These are phyloP conservation scores for Cinchona pubescens DNA, from an alignment of 257 asterid genomes.

Conservation along the genomic window DNA sequence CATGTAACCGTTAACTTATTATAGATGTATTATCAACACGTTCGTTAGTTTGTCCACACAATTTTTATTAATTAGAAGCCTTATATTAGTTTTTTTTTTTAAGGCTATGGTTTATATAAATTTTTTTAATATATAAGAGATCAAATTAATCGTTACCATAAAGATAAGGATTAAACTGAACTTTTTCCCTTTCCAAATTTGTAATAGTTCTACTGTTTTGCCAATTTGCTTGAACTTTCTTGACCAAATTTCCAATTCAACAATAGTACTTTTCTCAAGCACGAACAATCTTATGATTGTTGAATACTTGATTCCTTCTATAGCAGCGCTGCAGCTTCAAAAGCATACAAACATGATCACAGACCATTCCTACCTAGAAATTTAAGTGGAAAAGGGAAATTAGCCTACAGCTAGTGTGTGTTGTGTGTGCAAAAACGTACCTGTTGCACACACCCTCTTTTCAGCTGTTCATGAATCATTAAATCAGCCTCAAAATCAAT, in stretches of 20 bases:
- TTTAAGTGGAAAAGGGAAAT: too few species aligned
- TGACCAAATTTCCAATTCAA: neutral
- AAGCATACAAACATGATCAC: neutral
- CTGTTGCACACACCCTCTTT: neutral
- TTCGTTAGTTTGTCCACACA: too few species aligned
- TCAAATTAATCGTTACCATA: too few species aligned
- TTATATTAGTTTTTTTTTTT: too few species aligned
- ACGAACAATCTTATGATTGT: constrained; percentile 7
- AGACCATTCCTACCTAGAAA: too few species aligned
- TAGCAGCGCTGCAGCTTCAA: neutral
- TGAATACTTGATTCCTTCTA: constrained; percentile 4
- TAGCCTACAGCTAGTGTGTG: neutral
- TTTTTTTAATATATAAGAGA: too few species aligned
- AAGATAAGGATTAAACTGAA: too few species aligned
- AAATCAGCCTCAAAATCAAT: constrained; percentile 1
- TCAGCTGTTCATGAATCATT: neutral
- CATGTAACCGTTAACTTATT: too few species aligned
- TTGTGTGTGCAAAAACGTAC: neutral
- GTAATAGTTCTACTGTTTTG: neutral
- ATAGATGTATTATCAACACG: too few species aligned
- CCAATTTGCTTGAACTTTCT: neutral
- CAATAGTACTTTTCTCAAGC: constrained; percentile 5
- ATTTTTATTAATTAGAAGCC: too few species aligned
- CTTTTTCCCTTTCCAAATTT: too few species aligned
- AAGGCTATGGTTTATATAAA: too few species aligned